These are phyloP conservation scores for Ogataea nitratoaversa DNA, from an alignment of 805 yeast genomes.

Conservation along the genomic window DNA sequence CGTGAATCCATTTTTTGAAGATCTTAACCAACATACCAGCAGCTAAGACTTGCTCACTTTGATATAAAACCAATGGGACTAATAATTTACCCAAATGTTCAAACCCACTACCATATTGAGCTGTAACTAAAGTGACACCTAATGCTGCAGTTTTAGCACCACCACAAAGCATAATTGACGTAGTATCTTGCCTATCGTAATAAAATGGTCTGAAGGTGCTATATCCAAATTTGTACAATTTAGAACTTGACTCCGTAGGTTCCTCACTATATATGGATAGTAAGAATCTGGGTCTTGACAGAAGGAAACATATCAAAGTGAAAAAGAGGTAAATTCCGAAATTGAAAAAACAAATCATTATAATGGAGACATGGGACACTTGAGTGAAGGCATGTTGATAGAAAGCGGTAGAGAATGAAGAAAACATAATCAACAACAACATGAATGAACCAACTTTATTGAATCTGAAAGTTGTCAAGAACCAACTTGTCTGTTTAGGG, in stretches of 20 bases:
- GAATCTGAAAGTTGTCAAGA: conserved; percentile 51
- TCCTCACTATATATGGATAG: conserved; percentile 37
- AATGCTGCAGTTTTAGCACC: conserved; percentile 93
- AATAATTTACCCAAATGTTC: conserved; percentile 64
- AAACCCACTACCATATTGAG: conserved; percentile 56
- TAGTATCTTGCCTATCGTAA: conserved; percentile 67
- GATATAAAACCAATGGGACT: conserved; percentile 82
- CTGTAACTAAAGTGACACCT: conserved; percentile 76
- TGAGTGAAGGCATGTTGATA: conserved; percentile 70
- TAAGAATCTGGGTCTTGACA: conserved; percentile 57
- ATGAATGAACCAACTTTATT: conserved; percentile 76
- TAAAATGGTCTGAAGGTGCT: conserved; percentile 57
- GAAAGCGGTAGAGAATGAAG: conserved; percentile 82
- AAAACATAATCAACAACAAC: conserved; percentile 56
- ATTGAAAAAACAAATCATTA: conserved; percentile 79
- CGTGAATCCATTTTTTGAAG: conserved; percentile 66
- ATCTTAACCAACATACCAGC: conserved; percentile 68
- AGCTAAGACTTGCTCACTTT: conserved; percentile 79
- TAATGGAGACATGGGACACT: conserved; percentile 50
- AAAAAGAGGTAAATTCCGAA: conserved; percentile 74
- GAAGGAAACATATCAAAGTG: conserved; percentile 55
- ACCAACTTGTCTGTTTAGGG: conserved; percentile 63
- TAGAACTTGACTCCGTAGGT: conserved; percentile 45
- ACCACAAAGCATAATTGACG: conserved; percentile 79
- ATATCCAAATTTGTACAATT: conserved; percentile 41